Evolutionary conservation across 768 basidiomycete genomes (phyloP).

Genomic region (Wakefieldia striispora): DNA sequence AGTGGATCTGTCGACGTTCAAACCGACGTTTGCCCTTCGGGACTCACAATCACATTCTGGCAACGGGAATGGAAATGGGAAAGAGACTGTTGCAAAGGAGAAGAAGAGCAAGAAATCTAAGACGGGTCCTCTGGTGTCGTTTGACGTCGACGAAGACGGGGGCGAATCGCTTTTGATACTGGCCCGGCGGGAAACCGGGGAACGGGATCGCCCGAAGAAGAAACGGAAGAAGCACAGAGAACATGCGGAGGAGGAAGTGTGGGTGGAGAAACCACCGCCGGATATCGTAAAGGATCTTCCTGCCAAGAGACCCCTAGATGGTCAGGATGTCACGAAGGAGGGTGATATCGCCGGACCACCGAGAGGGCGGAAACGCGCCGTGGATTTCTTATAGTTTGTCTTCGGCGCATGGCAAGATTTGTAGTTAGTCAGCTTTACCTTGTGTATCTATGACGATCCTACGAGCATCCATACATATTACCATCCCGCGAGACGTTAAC

Average conservation of each 20-base stretch:
- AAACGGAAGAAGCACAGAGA: conserved; percentile 40
- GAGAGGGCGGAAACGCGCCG: conserved; percentile 62
- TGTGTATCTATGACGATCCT: not conserved
- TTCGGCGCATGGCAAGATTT: not conserved
- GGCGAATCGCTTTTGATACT: conserved; percentile 34
- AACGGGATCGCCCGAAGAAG: conserved; percentile 39
- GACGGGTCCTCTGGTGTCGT: conserved; percentile 58
- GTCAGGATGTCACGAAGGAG: conserved; percentile 5
- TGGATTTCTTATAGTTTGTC: conserved; percentile 64
- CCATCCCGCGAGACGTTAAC: not conserved
- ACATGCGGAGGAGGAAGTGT: conserved; percentile 56
- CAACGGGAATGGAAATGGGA: conserved; percentile 28
- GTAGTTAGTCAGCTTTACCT: too few relatives aligned
- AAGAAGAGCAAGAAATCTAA: conserved; percentile 49
- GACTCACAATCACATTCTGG: conserved; percentile 38
- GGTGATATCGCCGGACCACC: conserved; percentile 24
- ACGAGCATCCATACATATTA: not conserved
- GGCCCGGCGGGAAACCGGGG: conserved; percentile 33
- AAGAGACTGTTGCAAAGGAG: conserved; percentile 45
- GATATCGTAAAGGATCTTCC: conserved; percentile 43
- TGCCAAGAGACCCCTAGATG: conserved; percentile 11
- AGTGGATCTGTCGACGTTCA: conserved; percentile 72
- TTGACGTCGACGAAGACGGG: conserved; percentile 70
- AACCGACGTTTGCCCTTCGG: conserved; percentile 79
- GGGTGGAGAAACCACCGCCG: conserved; percentile 64